Conservation (phyloP, 345 rosid species). For the Reutealis trisperma region DNA sequence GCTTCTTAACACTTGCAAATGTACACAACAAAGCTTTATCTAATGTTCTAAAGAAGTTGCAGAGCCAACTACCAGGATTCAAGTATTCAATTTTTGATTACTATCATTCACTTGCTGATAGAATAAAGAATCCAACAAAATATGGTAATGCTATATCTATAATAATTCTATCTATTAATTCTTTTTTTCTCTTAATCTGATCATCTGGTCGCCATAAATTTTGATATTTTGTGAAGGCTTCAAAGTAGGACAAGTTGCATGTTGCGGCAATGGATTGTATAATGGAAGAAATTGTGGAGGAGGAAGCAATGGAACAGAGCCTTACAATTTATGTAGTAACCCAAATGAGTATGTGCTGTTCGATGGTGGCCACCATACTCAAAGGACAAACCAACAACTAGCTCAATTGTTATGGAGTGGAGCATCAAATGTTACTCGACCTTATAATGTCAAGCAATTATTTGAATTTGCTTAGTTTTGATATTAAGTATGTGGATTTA, state of each 20-base stretch:
- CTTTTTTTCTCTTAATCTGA: no score
- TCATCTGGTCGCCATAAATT: no score
- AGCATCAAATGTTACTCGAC: conserved; percentile 20
- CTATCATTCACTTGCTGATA: conserved; percentile 6
- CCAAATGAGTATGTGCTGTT: conserved; percentile 19
- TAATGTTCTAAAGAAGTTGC: conserved; percentile 10
- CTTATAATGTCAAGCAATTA: conserved; percentile 39
- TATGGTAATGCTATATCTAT: conserved; percentile 7
- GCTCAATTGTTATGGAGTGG: conserved; percentile 23
- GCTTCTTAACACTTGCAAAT: conserved; percentile 4
- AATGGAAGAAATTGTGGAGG: conserved; percentile 35
- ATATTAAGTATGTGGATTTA: no score
- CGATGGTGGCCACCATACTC: conserved; percentile 16
- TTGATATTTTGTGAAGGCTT: conserved; percentile 24
- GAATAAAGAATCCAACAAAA: conserved; percentile 13
- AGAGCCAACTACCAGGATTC: conserved; percentile 23
- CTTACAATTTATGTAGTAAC: conserved; percentile 8
- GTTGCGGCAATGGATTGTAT: conserved; percentile 44
- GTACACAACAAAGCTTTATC: conserved; percentile 27
- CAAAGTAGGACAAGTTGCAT: conserved; percentile 32
- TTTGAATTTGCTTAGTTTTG: conserved; percentile 18
- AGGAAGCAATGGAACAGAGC: not conserved
- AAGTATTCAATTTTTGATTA: conserved; percentile 28
- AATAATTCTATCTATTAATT: not conserved
- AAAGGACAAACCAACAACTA: conserved; percentile 15